Percentiles rank a stretch among this genome's conserved stretches.
These are phyloP conservation scores for Moesziomyces sp. DNA, from an alignment of 1,284 basidiomycete genomes.

Conservation along the genomic window DNA sequence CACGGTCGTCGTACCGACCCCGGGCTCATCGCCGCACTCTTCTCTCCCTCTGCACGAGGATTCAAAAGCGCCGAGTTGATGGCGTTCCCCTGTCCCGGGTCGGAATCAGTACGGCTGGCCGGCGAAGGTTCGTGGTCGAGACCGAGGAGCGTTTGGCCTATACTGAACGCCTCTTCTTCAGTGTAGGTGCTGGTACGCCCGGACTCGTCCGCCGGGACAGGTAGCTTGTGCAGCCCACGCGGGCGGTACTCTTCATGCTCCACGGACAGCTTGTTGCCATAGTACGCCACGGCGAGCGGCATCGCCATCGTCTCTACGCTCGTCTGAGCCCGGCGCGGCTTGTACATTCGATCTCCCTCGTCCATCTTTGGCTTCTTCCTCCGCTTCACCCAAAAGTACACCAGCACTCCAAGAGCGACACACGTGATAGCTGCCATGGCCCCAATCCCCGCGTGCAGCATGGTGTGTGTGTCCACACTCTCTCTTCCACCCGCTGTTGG, in stretches of 20 bases:
- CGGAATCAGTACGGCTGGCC: background rate
- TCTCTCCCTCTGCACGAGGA: background rate
- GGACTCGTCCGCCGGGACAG: background rate
- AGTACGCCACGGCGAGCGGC: slow-evolving; percentile 13
- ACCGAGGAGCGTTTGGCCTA: slow-evolving; percentile 9
- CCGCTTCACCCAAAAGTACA: slow-evolving; percentile 1
- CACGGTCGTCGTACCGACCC: slow-evolving; percentile 7
- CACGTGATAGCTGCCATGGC: slow-evolving; percentile 5
- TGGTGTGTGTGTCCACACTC: slow-evolving; percentile 1
- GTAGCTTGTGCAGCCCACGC: background rate
- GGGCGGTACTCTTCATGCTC: slow-evolving; percentile 1
- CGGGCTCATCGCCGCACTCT: background rate
- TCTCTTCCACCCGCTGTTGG: too few species aligned
- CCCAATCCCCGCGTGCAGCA: slow-evolving; percentile 18
- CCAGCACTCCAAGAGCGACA: slow-evolving; percentile 2
- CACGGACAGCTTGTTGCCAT: background rate
- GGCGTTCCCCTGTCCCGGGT: background rate
- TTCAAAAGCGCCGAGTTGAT: background rate
- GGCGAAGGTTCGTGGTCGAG: background rate
- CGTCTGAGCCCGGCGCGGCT: background rate
- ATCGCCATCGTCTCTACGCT: slow-evolving; percentile 8
- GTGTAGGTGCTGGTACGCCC: slow-evolving; percentile 4
- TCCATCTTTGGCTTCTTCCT: background rate
- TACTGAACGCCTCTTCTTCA: slow-evolving; percentile 2
- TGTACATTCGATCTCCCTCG: slow-evolving; percentile 8